These are phyloP conservation scores for Gnetum montanum DNA, from an alignment of 75 land plant genomes.

Conservation along the genomic window DNA sequence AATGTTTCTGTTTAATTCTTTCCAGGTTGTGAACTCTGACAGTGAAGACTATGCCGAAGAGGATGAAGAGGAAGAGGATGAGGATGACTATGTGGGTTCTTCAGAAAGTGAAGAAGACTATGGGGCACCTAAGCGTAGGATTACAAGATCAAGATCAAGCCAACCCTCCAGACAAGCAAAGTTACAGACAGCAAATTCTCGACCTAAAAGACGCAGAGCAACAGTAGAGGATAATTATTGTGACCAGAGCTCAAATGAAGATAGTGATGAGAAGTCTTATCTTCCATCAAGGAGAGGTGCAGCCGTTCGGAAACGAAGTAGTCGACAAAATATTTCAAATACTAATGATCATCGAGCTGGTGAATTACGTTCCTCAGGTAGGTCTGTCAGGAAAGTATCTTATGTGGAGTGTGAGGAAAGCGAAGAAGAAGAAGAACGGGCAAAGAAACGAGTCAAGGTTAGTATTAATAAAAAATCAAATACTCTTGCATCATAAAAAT, in stretches of 20 bases:
- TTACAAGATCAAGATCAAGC: slow-evolving; percentile 17
- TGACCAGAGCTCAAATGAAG: slow-evolving; percentile 43
- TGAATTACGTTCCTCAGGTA: slow-evolving; percentile 68
- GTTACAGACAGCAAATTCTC: slow-evolving; percentile 9
- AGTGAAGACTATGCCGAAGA: slow-evolving; percentile 68
- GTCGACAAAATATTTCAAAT: slow-evolving; percentile 8
- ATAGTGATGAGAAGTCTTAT: slow-evolving; percentile 51
- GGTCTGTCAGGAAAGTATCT: slow-evolving; percentile 86
- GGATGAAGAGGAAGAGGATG: slow-evolving; percentile 34
- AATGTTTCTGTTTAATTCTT: neutral
- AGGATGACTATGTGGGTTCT: slow-evolving; percentile 54
- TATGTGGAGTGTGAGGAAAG: slow-evolving; percentile 96
- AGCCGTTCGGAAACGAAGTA: slow-evolving; percentile 18
- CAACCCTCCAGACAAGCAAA: slow-evolving; percentile 25
- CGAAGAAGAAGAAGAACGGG: slow-evolving; percentile 69
- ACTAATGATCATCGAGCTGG: slow-evolving; percentile 15
- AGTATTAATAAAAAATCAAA: slow-evolving; percentile 5
- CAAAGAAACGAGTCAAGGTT: slow-evolving; percentile 45
- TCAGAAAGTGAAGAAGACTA: slow-evolving; percentile 57
- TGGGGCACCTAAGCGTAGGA: slow-evolving; percentile 20
- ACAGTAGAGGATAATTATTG: slow-evolving; percentile 54
- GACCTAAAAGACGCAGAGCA: slow-evolving; percentile 34
- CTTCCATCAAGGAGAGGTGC: slow-evolving; percentile 19
- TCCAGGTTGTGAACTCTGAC: slow-evolving; percentile 7
- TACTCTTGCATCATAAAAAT: neutral